Base-by-base conservation (phyloP, 2,329 filamentous ascomycete species). In the Ustulina deusta region DNA sequence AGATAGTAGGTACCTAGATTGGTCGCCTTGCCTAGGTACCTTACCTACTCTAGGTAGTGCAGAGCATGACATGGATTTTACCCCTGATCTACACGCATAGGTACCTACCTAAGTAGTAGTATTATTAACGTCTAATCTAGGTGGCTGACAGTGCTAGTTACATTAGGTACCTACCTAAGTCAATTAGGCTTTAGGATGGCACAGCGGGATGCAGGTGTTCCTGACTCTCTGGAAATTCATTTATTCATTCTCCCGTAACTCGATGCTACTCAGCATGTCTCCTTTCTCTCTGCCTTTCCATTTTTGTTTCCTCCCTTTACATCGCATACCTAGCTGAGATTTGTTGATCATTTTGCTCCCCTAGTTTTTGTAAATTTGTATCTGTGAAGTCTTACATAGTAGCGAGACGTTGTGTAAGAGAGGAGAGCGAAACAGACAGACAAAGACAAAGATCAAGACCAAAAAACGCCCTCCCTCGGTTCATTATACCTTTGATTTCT, bases 131-230 rank as follows among this genome's bases (percentile, higher is more conserved):
- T 11, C 38, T 15, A 9, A 13, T 13, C 44, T n/a, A n/a, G n/a
- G n/a, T n/a, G n/a, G n/a, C n/a, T n/a, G n/a, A n/a, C n/a, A n/a
- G n/a, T n/a, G n/a, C n/a, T n/a, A n/a, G n/a, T n/a, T n/a, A 54
- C 36, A 17, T 5, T 56, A n/a, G 29, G 25, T 32, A 34, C 1
- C 6, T 34, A 42, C 3, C 6, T 55, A 40, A 38, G 38, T 61
- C 48, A 54, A 57, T 58, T 57, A 52, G 27, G 51, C 42, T 61
- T 61, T 34, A 51, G 54, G 29, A 68, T 38, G 61, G 61, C 56
- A 56, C 51, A 61, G 56, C 42, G 61, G 49, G 51, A 52, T 64
- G 56, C 38, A 42, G 48, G 27, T 59, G 64, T 63, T 62, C 63
- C 54, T 63, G 49, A 48, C 42, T 55, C 38, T 66, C 48, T 34